phyloP scores from a whole-genome alignment of 306 rosid species.

The Pueraria montana region DNA sequence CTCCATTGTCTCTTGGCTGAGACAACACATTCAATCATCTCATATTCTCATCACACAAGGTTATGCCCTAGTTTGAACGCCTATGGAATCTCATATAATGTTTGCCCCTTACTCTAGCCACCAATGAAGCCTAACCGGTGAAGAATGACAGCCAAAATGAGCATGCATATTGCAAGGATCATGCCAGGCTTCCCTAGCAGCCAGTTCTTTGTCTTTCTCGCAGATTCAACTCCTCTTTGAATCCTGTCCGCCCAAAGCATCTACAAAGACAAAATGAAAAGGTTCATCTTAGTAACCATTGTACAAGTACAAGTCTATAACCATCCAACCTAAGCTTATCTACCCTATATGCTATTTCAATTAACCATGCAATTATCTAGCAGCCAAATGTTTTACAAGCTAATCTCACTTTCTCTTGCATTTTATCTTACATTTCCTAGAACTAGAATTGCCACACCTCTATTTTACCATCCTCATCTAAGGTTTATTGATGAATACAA shows the following conservation, averaged over 20 bases:
- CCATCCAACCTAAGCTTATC: background rate
- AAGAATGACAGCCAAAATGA: constrained; percentile 83
- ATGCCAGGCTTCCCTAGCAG: constrained; percentile 85
- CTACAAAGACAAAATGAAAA: constrained; percentile 57
- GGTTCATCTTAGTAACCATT: constrained; percentile 24
- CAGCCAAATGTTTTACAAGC: constrained; percentile 37
- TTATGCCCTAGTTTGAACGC: constrained; percentile 36
- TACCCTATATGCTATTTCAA: constrained; percentile 3
- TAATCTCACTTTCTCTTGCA: background rate
- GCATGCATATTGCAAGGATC: constrained; percentile 85
- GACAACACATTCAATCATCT: constrained; percentile 32
- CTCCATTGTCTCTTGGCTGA: constrained; percentile 25
- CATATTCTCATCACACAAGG: constrained; percentile 1
- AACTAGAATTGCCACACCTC: constrained; percentile 3
- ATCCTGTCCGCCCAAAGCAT: constrained; percentile 95
- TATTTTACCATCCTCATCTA: constrained; percentile 19
- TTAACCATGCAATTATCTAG: constrained; percentile 16
- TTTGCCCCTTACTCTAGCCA: constrained; percentile 56
- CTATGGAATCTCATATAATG: constrained; percentile 21
- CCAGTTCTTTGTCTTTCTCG: constrained; percentile 85
- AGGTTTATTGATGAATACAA: constrained; percentile 27
- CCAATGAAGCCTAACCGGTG: constrained; percentile 92
- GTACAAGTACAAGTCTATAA: background rate
- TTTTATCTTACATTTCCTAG: constrained; percentile 2
- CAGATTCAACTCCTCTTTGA: constrained; percentile 87